Percentiles rank a stretch among this genome's conserved stretches.
Evolutionary conservation across 2,329 filamentous ascomycete genomes (phyloP).

Genomic region (Clonostachys solani): DNA sequence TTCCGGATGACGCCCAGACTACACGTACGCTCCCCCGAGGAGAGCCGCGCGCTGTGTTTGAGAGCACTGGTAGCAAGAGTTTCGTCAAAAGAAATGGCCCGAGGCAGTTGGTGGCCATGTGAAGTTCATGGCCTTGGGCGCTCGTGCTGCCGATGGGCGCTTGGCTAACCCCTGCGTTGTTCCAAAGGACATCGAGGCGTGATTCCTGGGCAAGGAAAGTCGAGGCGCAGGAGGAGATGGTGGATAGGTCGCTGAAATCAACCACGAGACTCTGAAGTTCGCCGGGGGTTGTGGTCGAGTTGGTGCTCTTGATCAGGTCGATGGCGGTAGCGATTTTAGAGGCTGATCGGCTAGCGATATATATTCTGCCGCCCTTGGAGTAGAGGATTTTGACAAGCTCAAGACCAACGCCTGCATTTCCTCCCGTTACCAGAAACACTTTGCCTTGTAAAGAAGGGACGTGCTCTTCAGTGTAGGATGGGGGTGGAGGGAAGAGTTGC

Average conservation of each 20-base stretch:
- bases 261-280: neutral
- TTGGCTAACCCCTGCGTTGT: neutral
- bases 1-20: neutral
- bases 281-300: slow-evolving; percentile 8
- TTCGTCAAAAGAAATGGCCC: neutral
- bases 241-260: neutral
- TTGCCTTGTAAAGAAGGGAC: neutral
- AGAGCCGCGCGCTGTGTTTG: neutral
- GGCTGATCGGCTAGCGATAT: neutral
- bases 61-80: neutral
- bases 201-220: neutral
- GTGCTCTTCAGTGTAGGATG: neutral
- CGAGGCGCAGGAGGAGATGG: neutral
- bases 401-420: neutral
- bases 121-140: neutral
- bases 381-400: neutral
- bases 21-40: neutral
- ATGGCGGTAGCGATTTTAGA: neutral
- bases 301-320: neutral
- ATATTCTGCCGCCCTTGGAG: neutral
- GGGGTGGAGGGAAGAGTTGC: neutral
- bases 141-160: neutral
- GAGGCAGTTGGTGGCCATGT: neutral
- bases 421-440: slow-evolving; percentile 1
- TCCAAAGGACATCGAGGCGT: neutral